These are phyloP conservation scores for Solanum megistacrolobum DNA, from an alignment of 257 asterid species.

Conservation along the genomic window DNA sequence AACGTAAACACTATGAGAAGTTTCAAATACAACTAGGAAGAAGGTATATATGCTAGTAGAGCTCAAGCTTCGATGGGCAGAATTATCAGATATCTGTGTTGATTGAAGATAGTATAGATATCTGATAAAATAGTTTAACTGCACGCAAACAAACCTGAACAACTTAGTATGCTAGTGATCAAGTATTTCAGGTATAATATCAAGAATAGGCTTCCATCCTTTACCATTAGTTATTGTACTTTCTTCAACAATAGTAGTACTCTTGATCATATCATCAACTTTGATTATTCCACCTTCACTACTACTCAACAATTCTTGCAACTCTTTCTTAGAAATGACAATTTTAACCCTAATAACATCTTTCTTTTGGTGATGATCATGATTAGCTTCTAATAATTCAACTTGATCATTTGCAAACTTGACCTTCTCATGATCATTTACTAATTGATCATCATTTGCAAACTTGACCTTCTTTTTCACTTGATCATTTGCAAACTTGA, in stretches of 20 bases:
- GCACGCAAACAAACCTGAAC: not conserved
- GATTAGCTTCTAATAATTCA: conserved; percentile 15
- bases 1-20: not conserved
- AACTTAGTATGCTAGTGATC: not conserved
- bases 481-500: conserved; percentile 29
- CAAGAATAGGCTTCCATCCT: conserved; percentile 9
- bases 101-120: fast-evolving
- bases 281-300: conserved; percentile 24
- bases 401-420: conserved; percentile 29
- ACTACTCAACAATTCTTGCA: conserved; percentile 41
- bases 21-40: not conserved
- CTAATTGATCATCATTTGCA: conserved; percentile 20
- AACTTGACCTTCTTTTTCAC: conserved; percentile 3
- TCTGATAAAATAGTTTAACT: not conserved
- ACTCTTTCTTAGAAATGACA: conserved; percentile 56
- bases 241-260: not conserved
- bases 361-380: not conserved
- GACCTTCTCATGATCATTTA: conserved; percentile 11
- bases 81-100: not conserved
- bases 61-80: not conserved
- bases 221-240: not conserved
- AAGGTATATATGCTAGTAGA: not conserved
- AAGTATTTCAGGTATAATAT: conserved; percentile 3
- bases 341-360: conserved; percentile 63
- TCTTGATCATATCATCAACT: conserved; percentile 2